Evolutionary conservation across 1,284 basidiomycete species (phyloP).

Genomic region (Papiliotrema fonsecae): DNA sequence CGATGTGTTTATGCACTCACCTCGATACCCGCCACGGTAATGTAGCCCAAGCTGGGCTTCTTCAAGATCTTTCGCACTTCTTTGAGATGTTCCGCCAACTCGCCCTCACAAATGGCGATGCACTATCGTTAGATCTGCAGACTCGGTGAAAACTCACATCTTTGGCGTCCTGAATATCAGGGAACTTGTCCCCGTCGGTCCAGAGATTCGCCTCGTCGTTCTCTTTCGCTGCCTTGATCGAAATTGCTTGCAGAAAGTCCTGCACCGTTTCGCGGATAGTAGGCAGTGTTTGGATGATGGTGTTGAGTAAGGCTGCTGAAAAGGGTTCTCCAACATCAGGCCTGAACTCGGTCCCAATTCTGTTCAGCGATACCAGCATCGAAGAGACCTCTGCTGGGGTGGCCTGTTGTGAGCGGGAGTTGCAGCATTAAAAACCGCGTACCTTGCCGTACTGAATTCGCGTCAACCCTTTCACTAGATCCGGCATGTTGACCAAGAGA

Average conservation of each 20-base stretch:
- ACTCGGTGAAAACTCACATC: constrained; percentile 35
- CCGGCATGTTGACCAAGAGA: constrained; percentile 70
- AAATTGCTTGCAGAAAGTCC: constrained; percentile 59
- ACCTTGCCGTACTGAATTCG: constrained; percentile 87
- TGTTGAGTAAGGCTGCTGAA: constrained; percentile 63
- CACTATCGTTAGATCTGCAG: constrained; percentile 21
- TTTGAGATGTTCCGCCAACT: constrained; percentile 71
- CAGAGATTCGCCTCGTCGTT: constrained; percentile 71
- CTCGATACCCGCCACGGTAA: constrained; percentile 63
- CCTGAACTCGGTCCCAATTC: constrained; percentile 65
- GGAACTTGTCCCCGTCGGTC: constrained; percentile 65
- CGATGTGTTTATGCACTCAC: constrained; percentile 48
- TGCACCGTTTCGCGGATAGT: constrained; percentile 58
- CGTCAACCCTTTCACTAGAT: constrained; percentile 82
- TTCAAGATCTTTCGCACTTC: constrained; percentile 66
- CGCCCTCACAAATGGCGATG: constrained; percentile 55
- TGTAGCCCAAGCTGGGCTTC: constrained; percentile 72
- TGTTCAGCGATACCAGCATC: constrained; percentile 70
- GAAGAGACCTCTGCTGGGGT: constrained; percentile 76
- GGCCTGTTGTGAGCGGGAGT: constrained; percentile 54
- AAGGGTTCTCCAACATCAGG: constrained; percentile 56
- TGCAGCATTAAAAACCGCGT: constrained; percentile 9
- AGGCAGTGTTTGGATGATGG: constrained; percentile 66
- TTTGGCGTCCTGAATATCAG: constrained; percentile 57
- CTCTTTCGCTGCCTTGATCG: constrained; percentile 61